Evolutionary conservation across 2,329 filamentous ascomycete genomes (phyloP).

Genomic region (Magnaporthales sp.): DNA sequence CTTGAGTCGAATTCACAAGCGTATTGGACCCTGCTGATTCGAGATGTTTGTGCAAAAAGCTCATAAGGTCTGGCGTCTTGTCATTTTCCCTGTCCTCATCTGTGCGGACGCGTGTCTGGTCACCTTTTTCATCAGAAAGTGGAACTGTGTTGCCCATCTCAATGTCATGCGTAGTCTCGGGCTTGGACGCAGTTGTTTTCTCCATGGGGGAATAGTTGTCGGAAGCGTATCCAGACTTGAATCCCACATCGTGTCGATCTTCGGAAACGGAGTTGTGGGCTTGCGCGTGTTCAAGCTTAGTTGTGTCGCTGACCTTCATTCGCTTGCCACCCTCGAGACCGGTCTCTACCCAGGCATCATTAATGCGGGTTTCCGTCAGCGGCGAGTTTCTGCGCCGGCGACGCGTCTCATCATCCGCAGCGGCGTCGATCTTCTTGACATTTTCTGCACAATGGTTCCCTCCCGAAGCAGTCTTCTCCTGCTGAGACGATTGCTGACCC

Average conservation of each 20-base stretch:
- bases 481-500: conserved; percentile 14
- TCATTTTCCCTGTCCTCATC: background rate
- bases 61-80: background rate
- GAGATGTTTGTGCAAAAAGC: background rate
- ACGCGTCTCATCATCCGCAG: conserved; percentile 16
- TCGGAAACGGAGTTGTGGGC: background rate
- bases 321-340: conserved; percentile 30
- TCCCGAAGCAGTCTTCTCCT: conserved; percentile 7
- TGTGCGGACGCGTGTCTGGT: background rate
- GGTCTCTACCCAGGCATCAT: conserved; percentile 31
- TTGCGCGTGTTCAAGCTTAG: conserved; percentile 1
- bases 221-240: background rate
- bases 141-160: background rate
- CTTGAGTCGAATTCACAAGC: background rate
- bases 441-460: conserved; percentile 15
- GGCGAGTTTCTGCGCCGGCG: conserved; percentile 16
- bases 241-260: background rate
- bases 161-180: background rate
- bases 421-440: conserved; percentile 11
- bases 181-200: background rate
- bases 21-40: background rate
- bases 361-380: conserved; percentile 18
- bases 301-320: conserved; percentile 23
- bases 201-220: background rate
- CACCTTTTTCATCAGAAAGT: background rate